Evolutionary conservation across 306 rosid genomes (phyloP), one percentile per base, ranked within the genome.

Genomic region (Cyclanthera cordifolia): DNA sequence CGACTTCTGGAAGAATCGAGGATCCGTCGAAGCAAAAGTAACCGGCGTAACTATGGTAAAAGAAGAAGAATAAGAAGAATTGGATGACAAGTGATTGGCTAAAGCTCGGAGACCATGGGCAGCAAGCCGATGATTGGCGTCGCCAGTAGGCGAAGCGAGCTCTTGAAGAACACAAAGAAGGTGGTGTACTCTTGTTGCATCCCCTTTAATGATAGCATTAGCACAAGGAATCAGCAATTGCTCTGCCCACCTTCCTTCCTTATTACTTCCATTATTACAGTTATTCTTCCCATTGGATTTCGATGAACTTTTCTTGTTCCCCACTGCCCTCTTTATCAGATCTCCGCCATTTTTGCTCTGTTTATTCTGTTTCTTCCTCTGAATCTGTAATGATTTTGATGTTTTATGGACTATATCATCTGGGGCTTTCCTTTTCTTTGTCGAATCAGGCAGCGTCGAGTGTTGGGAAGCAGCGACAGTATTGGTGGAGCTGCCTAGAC

Each of bases 221-320:
- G 95, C 96, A 73, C 98, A 89, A 32, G 98, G 98, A 53, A 85
- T 92, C 6, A 89, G 87, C 76, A 92, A 72, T 70, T 92, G 93
- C 75, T 92, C 98, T 5, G 97, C 97, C 98, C 98, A 92, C 72
- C 95, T 89, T 24, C 98, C 98, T 64, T 92, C 96, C 75, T 83
- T 92, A 75, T 73, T 80, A 55, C 79, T 87, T 45, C 90, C 79
- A 52, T 72, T 85, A 78, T 74, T 74, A 51, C 80, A 27, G 86
- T 81, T 91, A 65, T 69, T 89, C 24, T 69, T 89, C 24, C 86
- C 93, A 2, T 77, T 72, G n/a, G 69, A 78, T 78, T 81, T 89
- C 4, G 47, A 67, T 12, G 72, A 68, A 43, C 85, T 80, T 75
- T 67, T 91, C 83, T 67, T 89, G 75, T 76, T 80, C 53, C 87